Evolutionary conservation across 1,284 basidiomycete species (phyloP).

Genomic region (Ustilago tritici): DNA sequence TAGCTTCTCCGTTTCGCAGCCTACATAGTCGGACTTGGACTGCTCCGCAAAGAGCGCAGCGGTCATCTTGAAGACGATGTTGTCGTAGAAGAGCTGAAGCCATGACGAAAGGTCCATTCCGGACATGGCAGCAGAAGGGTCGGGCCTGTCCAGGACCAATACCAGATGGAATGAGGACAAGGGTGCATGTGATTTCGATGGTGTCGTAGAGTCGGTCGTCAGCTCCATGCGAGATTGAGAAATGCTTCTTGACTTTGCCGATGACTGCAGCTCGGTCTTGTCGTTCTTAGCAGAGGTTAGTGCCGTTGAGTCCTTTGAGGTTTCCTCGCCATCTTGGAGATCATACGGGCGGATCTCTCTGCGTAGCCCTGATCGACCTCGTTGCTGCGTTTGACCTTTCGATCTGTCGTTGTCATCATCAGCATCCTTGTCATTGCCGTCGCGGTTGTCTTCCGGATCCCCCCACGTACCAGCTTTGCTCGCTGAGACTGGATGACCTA

Average conservation of each 20-base stretch:
- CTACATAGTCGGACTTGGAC: constrained; percentile 52
- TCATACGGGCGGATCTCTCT: constrained; percentile 45
- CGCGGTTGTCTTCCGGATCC: constrained; percentile 3
- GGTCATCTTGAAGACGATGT: constrained; percentile 68
- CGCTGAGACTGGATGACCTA: constrained; percentile 91
- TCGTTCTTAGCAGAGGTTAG: neutral
- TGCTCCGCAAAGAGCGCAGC: constrained; percentile 66
- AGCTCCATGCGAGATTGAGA: constrained; percentile 19
- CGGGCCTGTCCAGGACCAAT: constrained; percentile 65
- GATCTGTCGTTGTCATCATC: constrained; percentile 2
- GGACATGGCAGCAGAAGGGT: constrained; percentile 52
- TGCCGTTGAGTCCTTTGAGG: neutral
- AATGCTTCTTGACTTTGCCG: constrained; percentile 11
- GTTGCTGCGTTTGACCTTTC: constrained; percentile 11
- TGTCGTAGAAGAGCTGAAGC: constrained; percentile 66
- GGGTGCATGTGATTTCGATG: constrained; percentile 18
- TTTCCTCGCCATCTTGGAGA: constrained; percentile 11
- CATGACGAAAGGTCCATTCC: constrained; percentile 56
- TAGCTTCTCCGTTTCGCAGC: constrained; percentile 54
- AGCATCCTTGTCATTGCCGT: constrained; percentile 4
- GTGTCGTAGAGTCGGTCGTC: constrained; percentile 10
- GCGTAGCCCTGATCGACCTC: constrained; percentile 41
- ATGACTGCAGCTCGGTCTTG: neutral
- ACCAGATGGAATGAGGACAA: constrained; percentile 66
- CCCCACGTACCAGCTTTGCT: constrained; percentile 70